Evolutionary conservation across 202 grass and related monocot genomes (phyloP).

Genomic region (Setaria viridis): DNA sequence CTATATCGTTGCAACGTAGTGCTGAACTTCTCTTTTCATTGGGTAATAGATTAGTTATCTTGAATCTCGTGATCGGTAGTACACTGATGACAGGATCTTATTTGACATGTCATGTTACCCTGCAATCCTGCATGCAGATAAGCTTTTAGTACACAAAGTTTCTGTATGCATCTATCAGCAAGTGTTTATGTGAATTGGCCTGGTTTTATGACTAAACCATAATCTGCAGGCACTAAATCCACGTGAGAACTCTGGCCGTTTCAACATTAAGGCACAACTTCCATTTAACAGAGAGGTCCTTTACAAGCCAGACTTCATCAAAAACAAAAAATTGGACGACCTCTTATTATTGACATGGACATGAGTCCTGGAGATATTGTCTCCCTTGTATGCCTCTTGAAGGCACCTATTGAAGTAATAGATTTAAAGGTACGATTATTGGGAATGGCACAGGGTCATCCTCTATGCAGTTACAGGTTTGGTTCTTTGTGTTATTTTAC

Average conservation of each 20-base stretch:
- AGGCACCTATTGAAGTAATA: slow-evolving; percentile 71
- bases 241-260: slow-evolving; percentile 57
- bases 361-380: slow-evolving; percentile 91
- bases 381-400: slow-evolving; percentile 77
- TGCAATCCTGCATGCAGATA: background rate
- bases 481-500: background rate
- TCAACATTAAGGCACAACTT: slow-evolving; percentile 60
- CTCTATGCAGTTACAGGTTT: slow-evolving; percentile 11
- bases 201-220: slow-evolving; percentile 3
- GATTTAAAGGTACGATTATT: slow-evolving; percentile 66
- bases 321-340: slow-evolving; percentile 44
- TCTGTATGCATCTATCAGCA: no score
- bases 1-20: background rate
- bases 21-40: background rate
- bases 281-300: slow-evolving; percentile 68
- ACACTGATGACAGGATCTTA: background rate
- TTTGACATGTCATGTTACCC: background rate
- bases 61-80: background rate
- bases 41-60: background rate
- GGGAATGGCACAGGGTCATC: background rate
- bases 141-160: background rate
- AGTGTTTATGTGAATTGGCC: slow-evolving; percentile 10
- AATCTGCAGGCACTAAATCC: slow-evolving; percentile 63
- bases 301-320: slow-evolving; percentile 44
- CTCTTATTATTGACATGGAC: slow-evolving; percentile 77